Conservation (phyloP, 2,329 filamentous ascomycete species). For the Ophiostoma himal-ulmi region DNA sequence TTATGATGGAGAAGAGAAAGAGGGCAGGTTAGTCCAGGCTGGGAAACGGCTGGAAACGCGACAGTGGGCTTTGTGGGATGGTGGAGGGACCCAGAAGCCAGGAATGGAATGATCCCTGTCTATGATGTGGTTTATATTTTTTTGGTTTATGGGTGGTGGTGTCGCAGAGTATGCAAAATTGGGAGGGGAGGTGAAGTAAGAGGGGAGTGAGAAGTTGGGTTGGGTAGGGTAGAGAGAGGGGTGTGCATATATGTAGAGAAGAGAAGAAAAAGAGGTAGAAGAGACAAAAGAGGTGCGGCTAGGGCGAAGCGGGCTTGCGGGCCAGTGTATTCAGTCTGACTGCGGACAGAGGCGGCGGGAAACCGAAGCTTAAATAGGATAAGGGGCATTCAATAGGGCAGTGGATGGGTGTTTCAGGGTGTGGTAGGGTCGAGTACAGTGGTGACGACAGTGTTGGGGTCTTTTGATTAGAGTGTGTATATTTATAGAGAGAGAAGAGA, state of each 20-base stretch:
- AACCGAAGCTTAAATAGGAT: conserved; percentile 24
- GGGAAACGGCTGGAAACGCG: conserved; percentile 12
- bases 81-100: conserved; percentile 15
- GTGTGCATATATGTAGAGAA: background rate
- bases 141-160: background rate
- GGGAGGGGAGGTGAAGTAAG: conserved; percentile 2
- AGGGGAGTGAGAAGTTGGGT: background rate
- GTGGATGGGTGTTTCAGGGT: background rate
- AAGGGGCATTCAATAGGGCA: background rate
- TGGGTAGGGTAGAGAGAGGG: background rate
- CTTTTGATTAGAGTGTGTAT: background rate
- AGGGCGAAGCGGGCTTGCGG: conserved; percentile 24
- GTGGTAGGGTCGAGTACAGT: background rate
- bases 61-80: conserved; percentile 11
- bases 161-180: background rate
- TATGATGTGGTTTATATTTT: background rate
- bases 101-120: conserved; percentile 18
- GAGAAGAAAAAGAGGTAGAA: background rate
- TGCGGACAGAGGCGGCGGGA: conserved; percentile 17
- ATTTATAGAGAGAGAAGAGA: background rate
- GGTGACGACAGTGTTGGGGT: background rate
- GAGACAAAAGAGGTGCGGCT: conserved; percentile 18
- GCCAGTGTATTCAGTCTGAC: conserved; percentile 11
- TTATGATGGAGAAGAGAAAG: conserved; percentile 17
- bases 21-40: conserved; percentile 12